phyloP scores from a whole-genome alignment of 495 filamentous ascomycete genomes.

The Penicillium steckii region DNA sequence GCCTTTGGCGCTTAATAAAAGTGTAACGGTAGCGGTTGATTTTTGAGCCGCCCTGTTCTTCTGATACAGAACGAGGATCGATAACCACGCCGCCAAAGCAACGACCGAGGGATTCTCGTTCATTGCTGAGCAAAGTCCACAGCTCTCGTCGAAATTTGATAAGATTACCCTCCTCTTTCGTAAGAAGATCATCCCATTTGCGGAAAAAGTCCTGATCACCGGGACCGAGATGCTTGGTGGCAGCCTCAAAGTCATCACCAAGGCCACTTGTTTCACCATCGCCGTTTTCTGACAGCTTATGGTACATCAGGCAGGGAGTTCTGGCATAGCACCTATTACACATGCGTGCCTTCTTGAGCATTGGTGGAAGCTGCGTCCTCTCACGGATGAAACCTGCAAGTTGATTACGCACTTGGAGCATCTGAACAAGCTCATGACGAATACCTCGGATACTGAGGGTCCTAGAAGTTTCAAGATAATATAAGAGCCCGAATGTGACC shows the following conservation, averaged over 20 bases:
- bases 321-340: constrained; percentile 88
- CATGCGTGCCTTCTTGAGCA: constrained; percentile 74
- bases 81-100: constrained; percentile 75
- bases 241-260: constrained; percentile 70
- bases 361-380: constrained; percentile 73
- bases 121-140: constrained; percentile 90
- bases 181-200: constrained; percentile 91
- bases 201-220: constrained; percentile 78
- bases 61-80: constrained; percentile 68
- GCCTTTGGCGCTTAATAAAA: constrained; percentile 64
- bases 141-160: constrained; percentile 83
- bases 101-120: constrained; percentile 82
- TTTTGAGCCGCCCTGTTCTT: constrained; percentile 65
- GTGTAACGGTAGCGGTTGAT: constrained; percentile 90
- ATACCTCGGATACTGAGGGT: constrained; percentile 81
- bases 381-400: constrained; percentile 82
- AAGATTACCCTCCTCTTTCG: constrained; percentile 87
- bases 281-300: constrained; percentile 85
- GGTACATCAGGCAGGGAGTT: constrained; percentile 86
- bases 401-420: constrained; percentile 95
- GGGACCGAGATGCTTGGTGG: constrained; percentile 70
- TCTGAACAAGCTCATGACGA: constrained; percentile 82
- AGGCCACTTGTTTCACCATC: constrained; percentile 76
- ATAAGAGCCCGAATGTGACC: constrained; percentile 82
- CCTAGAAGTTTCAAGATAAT: constrained; percentile 88